phyloP scores from a whole-genome alignment of 805 yeast genomes.

The Lipomyces mesembrius region DNA sequence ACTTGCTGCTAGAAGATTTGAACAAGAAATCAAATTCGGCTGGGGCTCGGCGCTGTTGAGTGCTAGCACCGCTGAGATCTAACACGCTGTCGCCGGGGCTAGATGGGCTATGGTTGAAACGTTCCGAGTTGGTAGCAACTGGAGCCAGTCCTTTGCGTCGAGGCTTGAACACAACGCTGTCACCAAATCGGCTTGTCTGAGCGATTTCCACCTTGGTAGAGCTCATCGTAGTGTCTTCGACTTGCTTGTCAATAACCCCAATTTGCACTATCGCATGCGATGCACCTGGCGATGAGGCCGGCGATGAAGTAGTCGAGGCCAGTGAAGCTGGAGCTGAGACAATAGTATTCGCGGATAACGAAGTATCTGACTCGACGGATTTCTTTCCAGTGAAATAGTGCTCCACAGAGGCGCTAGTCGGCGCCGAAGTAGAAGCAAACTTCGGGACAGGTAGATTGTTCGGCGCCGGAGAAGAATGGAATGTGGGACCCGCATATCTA shows the following conservation, averaged over 20 bases:
- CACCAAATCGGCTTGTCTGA: constrained; percentile 26
- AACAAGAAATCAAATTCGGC: constrained; percentile 27
- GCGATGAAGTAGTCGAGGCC: constrained; percentile 8
- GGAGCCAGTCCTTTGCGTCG: constrained; percentile 24
- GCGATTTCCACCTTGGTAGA: constrained; percentile 2
- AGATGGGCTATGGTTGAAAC: background rate
- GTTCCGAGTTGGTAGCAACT: background rate
- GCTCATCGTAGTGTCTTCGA: background rate
- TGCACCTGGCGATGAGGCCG: background rate
- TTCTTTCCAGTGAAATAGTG: constrained; percentile 7
- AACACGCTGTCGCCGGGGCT: background rate
- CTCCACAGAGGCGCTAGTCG: constrained; percentile 21
- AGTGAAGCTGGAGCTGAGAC: constrained; percentile 13
- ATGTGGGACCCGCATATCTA: constrained; percentile 41
- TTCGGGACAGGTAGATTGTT: constrained; percentile 40
- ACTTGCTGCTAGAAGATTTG: background rate
- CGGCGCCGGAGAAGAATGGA: constrained; percentile 41
- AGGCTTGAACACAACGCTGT: constrained; percentile 30
- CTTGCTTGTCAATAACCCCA: background rate
- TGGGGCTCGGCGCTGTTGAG: constrained; percentile 22
- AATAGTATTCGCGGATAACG: background rate
- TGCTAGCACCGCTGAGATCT: background rate
- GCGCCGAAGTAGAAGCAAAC: constrained; percentile 33
- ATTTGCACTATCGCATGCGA: background rate
- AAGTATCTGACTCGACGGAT: constrained; percentile 5